A percentile compares a stretch with the other conserved stretches of the same genome.
These are phyloP conservation scores for Geotrichum klebahnii DNA, from an alignment of 1,139 yeast genomes.

Conservation along the genomic window DNA sequence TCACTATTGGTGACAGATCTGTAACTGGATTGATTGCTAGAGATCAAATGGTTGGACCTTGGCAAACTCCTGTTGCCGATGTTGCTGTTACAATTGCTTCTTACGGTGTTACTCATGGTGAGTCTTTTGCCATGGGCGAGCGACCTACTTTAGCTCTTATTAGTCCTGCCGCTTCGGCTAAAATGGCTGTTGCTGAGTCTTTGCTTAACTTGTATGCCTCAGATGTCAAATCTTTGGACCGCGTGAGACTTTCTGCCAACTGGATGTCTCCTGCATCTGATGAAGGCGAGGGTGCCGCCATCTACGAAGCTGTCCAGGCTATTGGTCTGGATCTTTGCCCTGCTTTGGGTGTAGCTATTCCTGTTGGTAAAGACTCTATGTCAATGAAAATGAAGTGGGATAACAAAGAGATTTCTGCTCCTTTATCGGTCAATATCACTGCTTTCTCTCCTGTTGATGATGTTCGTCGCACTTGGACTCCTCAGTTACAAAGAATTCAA, in stretches of 20 bases:
- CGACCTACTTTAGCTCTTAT: constrained; percentile 87
- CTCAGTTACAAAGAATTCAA: constrained; percentile 55
- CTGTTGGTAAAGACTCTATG: constrained; percentile 99
- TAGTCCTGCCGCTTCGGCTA: constrained; percentile 93
- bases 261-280: constrained; percentile 99
- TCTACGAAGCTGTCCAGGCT: constrained; percentile 96
- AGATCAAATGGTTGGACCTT: constrained; percentile 99
- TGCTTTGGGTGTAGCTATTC: constrained; percentile 82
- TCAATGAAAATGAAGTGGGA: constrained; percentile 98
- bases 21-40: constrained; percentile 95
- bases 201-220: constrained; percentile 86
- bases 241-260: constrained; percentile 87
- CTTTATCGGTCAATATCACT: constrained; percentile 85
- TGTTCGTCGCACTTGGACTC: constrained; percentile 94
- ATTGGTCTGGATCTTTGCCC: constrained; percentile 94
- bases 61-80: constrained; percentile 99
- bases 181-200: constrained; percentile 94
- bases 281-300: constrained; percentile 90
- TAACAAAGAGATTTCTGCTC: constrained; percentile 82
- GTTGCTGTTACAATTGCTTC: constrained; percentile 95
- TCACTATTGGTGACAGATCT: constrained; percentile 95
- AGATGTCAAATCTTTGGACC: constrained; percentile 69
- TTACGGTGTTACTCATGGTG: constrained; percentile 84
- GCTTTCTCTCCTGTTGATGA: constrained; percentile 85
- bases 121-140: constrained; percentile 97